A percentile compares a stretch with the other conserved stretches of the same genome.
phyloP scores from a whole-genome alignment of 371 early-diverging fungal species.

The Apophysomyces elegans region DNA sequence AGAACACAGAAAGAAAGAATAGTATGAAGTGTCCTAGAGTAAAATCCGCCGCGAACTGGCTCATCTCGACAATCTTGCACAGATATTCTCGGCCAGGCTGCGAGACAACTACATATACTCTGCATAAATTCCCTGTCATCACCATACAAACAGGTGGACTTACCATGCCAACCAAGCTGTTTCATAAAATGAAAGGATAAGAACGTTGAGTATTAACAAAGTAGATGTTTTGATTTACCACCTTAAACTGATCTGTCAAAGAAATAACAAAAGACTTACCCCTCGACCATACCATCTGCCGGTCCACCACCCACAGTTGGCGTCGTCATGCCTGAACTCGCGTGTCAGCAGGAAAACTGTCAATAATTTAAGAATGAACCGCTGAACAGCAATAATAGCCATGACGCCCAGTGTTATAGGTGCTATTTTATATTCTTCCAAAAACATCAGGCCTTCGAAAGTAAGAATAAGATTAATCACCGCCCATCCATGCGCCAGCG shows the following conservation, averaged over 20 bases:
- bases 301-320: slow-evolving; percentile 91
- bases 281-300: slow-evolving; percentile 86
- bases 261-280: slow-evolving; percentile 48
- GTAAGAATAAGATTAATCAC: slow-evolving; percentile 63
- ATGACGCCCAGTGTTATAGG: slow-evolving; percentile 73
- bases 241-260: too few species aligned
- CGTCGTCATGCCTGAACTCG: slow-evolving; percentile 82
- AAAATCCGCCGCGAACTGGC: slow-evolving; percentile 83
- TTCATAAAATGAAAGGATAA: not conserved
- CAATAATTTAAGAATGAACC: slow-evolving; percentile 70
- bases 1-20: slow-evolving; percentile 72
- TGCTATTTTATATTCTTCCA: slow-evolving; percentile 68
- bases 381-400: slow-evolving; percentile 68
- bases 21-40: slow-evolving; percentile 75
- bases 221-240: not conserved
- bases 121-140: not conserved
- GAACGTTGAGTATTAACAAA: too few species aligned
- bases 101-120: slow-evolving; percentile 51
- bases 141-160: not conserved
- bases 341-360: slow-evolving; percentile 76
- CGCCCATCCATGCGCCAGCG: slow-evolving; percentile 69
- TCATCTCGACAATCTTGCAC: slow-evolving; percentile 88
- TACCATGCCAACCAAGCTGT: slow-evolving; percentile 55
- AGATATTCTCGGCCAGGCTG: slow-evolving; percentile 81
- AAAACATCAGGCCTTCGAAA: slow-evolving; percentile 69